Base-by-base conservation (phyloP, 306 rosid species). In the Acacia acuminata region DNA sequence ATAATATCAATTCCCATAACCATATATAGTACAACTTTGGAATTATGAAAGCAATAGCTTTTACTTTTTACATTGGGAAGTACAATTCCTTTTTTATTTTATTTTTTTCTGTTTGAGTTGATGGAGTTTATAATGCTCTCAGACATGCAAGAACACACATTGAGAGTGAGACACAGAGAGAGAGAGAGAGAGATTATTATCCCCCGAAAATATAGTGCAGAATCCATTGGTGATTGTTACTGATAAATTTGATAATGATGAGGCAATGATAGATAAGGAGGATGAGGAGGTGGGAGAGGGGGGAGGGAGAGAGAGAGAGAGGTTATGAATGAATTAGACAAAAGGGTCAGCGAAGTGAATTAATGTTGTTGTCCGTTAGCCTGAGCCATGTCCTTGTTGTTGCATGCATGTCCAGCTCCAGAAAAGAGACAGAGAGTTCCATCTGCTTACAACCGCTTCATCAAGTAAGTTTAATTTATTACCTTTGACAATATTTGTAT, bases 401-500 rank as follows among this genome's bases (percentile, higher is more conserved):
- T 86, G 20, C 70, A 64, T 72, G 77, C 77, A 58, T 84, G 87
- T 82, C 84, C 98, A 95, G 99, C 99, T 79, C 98, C 99, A 82
- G 99, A 95, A 86, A 95, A 95, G 91, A 92, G 97, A 87, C 99
- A 95, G 90, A 90, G 99, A 88, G 98, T 95, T 77, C 99, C 99
- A 85, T 95, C 99, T 88, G 99, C 99, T 55, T 95, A 95, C 93
- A 95, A 95, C 79, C 97, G 99, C 88, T 95, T 95, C 95, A 95
- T 95, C 88, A 95, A 95, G 99, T 95, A 88, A 89, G 97, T 84
- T 87, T 44, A 51, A 8, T 51, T 51, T 48, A 27, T 7, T 5
- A 11, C 25, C 34, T 27, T 19, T 56, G 4, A 56, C 63, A 19
- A 53, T 53, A 19, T 53, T 6, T 19, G 10, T 7, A 53, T 53